phyloP scores from a whole-genome alignment of 108 stramenopile species.

The Nitzschia sp. region DNA sequence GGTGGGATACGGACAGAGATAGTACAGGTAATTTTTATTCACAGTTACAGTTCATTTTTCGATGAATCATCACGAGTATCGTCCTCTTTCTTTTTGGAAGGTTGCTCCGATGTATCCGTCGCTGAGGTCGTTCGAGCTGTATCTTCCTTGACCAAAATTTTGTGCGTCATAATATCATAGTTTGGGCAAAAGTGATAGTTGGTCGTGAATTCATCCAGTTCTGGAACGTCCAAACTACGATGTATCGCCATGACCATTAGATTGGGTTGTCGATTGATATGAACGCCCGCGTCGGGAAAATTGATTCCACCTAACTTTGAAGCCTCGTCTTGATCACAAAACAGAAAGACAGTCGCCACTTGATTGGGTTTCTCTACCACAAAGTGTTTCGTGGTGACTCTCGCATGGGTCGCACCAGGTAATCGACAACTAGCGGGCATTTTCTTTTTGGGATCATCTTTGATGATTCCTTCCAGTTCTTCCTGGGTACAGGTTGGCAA shows the following conservation, averaged over 20 bases:
- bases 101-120: too few relatives aligned
- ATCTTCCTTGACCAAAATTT: constrained; percentile 6
- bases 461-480: not conserved
- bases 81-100: too few relatives aligned
- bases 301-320: constrained; percentile 25
- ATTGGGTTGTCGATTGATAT: constrained; percentile 21
- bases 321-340: constrained; percentile 18
- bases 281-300: constrained; percentile 32
- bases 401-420: constrained; percentile 13
- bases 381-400: constrained; percentile 7
- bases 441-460: not conserved
- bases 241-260: constrained; percentile 28
- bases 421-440: constrained; percentile 7
- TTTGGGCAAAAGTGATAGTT: constrained; percentile 43
- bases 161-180: constrained; percentile 21
- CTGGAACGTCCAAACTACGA: constrained; percentile 1
- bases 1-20: too few relatives aligned
- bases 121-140: too few relatives aligned
- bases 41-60: too few relatives aligned
- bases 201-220: constrained; percentile 22
- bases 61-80: too few relatives aligned
- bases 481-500: constrained; percentile 11
- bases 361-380: constrained; percentile 11
- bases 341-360: constrained; percentile 25
- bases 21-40: too few relatives aligned